Percentiles rank a stretch among this genome's conserved stretches.
phyloP scores from a whole-genome alignment of 176 grass and related monocot genomes.

The Paspalum notatum region DNA sequence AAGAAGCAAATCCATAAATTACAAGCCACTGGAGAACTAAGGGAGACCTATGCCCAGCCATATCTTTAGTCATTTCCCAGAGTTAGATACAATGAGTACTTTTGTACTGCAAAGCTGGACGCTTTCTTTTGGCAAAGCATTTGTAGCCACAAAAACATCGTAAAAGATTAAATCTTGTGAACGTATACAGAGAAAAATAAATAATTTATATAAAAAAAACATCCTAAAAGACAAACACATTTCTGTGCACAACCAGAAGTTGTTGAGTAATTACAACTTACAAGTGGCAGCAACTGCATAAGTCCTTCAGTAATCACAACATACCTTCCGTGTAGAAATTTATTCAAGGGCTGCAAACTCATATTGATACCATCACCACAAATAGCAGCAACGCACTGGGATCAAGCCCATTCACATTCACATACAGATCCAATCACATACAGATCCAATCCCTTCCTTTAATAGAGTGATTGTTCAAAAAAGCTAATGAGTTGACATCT shows the following conservation, averaged over 20 bases:
- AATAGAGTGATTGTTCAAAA: slow-evolving; percentile 32
- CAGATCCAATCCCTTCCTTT: slow-evolving; percentile 22
- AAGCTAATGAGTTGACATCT: slow-evolving; percentile 29
- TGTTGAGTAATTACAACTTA: not conserved
- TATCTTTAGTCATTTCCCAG: not conserved
- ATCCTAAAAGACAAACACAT: slow-evolving; percentile 21
- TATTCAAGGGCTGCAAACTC: not conserved
- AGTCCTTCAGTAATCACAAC: not conserved
- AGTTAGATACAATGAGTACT: not conserved
- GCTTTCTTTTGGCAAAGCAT: not conserved
- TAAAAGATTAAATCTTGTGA: not conserved
- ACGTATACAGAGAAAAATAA: not conserved
- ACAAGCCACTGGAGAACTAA: not conserved
- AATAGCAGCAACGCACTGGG: not conserved
- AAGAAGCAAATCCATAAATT: slow-evolving; percentile 18
- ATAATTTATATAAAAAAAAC: not conserved
- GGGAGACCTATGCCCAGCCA: not conserved
- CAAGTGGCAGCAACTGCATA: not conserved
- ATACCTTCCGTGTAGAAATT: not conserved
- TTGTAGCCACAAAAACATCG: not conserved
- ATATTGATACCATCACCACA: slow-evolving; percentile 7
- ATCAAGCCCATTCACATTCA: not conserved
- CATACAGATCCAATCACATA: not conserved
- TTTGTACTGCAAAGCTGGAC: not conserved
- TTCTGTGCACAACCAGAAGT: slow-evolving; percentile 2